These are phyloP conservation scores for Penicillium polonicum DNA, from an alignment of 2,329 filamentous ascomycete genomes.

Conservation along the genomic window DNA sequence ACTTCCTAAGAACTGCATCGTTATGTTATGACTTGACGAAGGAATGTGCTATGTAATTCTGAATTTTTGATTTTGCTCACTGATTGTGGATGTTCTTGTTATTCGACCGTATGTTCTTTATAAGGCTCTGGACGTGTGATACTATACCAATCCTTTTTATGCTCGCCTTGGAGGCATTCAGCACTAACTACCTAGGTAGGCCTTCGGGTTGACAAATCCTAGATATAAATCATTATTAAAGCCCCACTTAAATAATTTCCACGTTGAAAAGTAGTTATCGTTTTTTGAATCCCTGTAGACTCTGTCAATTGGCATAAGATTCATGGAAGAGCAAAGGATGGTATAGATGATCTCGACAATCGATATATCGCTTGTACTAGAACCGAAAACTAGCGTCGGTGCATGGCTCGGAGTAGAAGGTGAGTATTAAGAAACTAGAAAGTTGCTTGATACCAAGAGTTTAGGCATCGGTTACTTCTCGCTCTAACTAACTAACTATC, in stretches of 20 bases:
- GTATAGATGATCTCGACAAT: not conserved
- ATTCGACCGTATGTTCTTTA: not conserved
- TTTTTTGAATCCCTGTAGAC: not conserved
- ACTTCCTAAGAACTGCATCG: constrained; percentile 4
- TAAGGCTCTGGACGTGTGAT: not conserved
- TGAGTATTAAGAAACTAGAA: no score
- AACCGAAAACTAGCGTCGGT: not conserved
- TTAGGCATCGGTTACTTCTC: no score
- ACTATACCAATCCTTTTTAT: not conserved
- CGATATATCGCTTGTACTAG: not conserved
- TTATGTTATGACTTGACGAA: constrained; percentile 23
- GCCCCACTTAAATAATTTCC: not conserved
- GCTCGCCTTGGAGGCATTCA: not conserved
- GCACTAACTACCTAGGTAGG: no score
- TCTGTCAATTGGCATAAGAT: not conserved
- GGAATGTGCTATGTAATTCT: constrained; percentile 22
- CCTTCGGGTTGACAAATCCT: not conserved
- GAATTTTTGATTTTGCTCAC: constrained; percentile 4
- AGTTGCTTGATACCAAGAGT: no score
- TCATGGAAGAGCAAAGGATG: not conserved
- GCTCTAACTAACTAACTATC: no score
- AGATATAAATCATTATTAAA: not conserved
- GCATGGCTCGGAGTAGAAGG: no score
- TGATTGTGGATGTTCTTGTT: constrained; percentile 1
- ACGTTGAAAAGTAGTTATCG: no score